phyloP scores from a whole-genome alignment of 352 stramenopile genomes.

The Pythium aphanidermatum region DNA sequence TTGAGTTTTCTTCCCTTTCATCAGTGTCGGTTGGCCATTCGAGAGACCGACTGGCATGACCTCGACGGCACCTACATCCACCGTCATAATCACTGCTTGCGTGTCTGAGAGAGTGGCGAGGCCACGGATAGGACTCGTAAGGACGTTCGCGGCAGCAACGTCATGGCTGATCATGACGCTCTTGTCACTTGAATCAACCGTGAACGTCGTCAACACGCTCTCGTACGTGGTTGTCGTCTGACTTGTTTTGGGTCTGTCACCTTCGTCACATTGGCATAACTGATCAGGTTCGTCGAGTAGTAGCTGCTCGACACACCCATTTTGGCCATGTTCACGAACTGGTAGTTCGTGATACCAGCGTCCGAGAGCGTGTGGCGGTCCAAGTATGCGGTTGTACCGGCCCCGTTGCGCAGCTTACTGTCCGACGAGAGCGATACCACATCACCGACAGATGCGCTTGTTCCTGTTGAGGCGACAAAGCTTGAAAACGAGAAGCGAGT shows the following conservation, averaged over 20 bases:
- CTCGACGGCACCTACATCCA: conserved; percentile 6
- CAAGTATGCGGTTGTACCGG: conserved; percentile 66
- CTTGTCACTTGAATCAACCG: conserved; percentile 26
- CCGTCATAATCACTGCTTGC: conserved; percentile 28
- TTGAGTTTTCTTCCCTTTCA: conserved; percentile 15
- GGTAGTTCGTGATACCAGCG: conserved; percentile 22
- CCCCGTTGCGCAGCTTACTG: conserved; percentile 37
- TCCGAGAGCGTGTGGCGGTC: conserved; percentile 24
- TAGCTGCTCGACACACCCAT: conserved; percentile 26
- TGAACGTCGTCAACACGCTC: conserved; percentile 46
- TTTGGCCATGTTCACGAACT: conserved; percentile 46
- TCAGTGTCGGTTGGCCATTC: conserved; percentile 8
- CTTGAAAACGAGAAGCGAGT: conserved; percentile 35
- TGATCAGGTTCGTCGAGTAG: conserved; percentile 46
- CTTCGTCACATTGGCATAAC: conserved; percentile 33
- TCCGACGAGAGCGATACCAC: conserved; percentile 23
- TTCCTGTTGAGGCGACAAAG: conserved; percentile 18
- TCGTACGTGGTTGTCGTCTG: conserved; percentile 14
- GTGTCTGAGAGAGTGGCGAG: conserved; percentile 55
- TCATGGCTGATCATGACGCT: conserved; percentile 14
- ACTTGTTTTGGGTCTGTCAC: too few species aligned
- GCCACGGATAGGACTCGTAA: conserved; percentile 30
- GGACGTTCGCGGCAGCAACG: conserved; percentile 20
- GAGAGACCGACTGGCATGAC: conserved; percentile 29
- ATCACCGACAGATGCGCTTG: conserved; percentile 20